Conservation (phyloP, 805 yeast genomes). For the Metschnikowia shivogae region DNA sequence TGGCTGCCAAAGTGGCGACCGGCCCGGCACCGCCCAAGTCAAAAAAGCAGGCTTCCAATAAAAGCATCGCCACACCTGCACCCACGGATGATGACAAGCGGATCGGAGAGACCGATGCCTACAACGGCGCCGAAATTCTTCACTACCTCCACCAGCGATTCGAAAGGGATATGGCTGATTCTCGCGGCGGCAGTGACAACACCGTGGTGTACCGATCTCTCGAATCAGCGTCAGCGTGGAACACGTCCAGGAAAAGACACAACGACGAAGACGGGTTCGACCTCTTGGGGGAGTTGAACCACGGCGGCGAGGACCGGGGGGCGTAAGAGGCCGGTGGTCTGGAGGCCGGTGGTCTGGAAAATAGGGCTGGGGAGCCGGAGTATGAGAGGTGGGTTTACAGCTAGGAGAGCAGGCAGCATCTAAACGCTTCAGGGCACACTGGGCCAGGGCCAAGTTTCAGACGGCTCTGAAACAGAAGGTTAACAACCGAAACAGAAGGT, state of each 20-base stretch:
- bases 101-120: constrained; percentile 2
- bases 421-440: too few relatives aligned
- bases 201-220: constrained; percentile 21
- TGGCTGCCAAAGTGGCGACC: background rate
- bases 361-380: too few relatives aligned
- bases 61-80: background rate
- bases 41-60: background rate
- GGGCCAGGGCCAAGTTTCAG: too few relatives aligned
- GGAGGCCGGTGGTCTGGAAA: too few relatives aligned
- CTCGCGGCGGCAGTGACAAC: constrained; percentile 20
- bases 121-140: constrained; percentile 21
- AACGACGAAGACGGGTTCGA: constrained; percentile 10
- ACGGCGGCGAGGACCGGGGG: constrained; percentile 3
- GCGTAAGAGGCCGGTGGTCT: background rate
- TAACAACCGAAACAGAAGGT: too few relatives aligned
- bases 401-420: too few relatives aligned
- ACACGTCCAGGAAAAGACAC: constrained; percentile 8
- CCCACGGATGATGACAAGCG: background rate
- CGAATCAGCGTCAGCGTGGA: constrained; percentile 21
- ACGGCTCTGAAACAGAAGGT: too few relatives aligned
- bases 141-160: constrained; percentile 17
- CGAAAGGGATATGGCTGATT: constrained; percentile 17
- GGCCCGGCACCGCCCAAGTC: background rate
- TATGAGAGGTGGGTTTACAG: too few relatives aligned
- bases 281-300: constrained; percentile 14